These are phyloP conservation scores for Fusarium sp. DNA, from an alignment of 2,329 filamentous ascomycete species.

Conservation along the genomic window DNA sequence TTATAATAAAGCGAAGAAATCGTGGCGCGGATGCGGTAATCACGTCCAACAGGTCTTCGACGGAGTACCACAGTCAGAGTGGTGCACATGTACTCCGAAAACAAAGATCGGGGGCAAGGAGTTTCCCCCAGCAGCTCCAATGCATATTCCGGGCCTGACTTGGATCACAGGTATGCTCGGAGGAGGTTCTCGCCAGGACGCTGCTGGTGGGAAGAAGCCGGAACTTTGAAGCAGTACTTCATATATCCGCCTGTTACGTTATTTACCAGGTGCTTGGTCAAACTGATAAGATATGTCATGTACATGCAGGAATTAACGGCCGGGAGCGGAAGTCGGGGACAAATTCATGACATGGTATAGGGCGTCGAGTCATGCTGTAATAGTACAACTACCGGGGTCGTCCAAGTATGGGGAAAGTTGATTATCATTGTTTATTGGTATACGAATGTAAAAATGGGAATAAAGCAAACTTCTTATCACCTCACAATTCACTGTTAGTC, in stretches of 20 bases:
- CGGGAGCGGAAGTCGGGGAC: constrained; percentile 6
- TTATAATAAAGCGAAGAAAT: constrained; percentile 57
- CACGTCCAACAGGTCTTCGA: constrained; percentile 62
- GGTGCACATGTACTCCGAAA: constrained; percentile 63
- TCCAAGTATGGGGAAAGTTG: constrained; percentile 5
- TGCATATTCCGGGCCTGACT: constrained; percentile 56
- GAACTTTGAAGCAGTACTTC: constrained; percentile 31
- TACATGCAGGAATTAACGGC: not conserved
- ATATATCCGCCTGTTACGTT: not conserved
- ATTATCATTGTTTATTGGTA: not conserved
- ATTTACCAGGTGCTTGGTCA: not conserved
- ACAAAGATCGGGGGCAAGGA: constrained; percentile 60
- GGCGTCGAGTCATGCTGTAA: constrained; percentile 20
- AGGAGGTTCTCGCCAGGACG: constrained; percentile 11
- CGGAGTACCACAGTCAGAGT: constrained; percentile 59
- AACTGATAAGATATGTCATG: not conserved
- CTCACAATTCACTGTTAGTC: not conserved
- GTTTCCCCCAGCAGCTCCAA: constrained; percentile 61
- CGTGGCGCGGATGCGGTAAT: constrained; percentile 64
- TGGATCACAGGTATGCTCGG: constrained; percentile 53
- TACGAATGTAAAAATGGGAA: too few species aligned
- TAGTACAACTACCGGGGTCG: constrained; percentile 3
- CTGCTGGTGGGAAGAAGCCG: constrained; percentile 32
- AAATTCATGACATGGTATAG: constrained; percentile 26
- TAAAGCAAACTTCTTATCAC: not conserved